These are phyloP conservation scores for Elongisporangium senticosum DNA, from an alignment of 352 stramenopile species.

Conservation along the genomic window DNA sequence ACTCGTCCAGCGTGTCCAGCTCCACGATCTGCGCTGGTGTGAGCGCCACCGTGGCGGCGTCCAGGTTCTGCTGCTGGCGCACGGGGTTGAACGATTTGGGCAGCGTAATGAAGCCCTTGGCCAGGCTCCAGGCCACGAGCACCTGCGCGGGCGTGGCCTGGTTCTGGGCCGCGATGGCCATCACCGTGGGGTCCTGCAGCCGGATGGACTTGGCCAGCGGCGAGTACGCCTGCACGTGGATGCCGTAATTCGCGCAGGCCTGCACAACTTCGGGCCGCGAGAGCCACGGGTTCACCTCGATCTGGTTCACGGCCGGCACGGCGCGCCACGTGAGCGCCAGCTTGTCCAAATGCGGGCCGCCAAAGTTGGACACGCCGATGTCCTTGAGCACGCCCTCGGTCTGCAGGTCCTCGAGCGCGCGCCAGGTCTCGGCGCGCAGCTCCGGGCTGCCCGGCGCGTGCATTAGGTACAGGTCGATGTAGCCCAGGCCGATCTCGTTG, in stretches of 20 bases:
- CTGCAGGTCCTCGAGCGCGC: conserved; percentile 43
- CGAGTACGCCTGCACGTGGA: conserved; percentile 40
- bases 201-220: conserved; percentile 25
- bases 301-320: conserved; percentile 65
- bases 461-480: conserved; percentile 82
- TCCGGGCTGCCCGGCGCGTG: conserved; percentile 42
- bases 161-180: conserved; percentile 18
- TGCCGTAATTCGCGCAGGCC: conserved; percentile 26
- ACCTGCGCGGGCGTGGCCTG: conserved; percentile 31
- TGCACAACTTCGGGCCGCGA: conserved; percentile 31
- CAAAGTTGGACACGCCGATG: conserved; percentile 90
- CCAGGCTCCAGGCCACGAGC: conserved; percentile 35
- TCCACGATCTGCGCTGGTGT: conserved; percentile 13
- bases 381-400: conserved; percentile 54
- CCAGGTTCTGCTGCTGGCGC: conserved; percentile 36
- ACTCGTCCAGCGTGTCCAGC: conserved; percentile 30
- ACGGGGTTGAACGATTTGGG: conserved; percentile 33
- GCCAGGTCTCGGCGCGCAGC: conserved; percentile 38
- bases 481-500: conserved; percentile 45
- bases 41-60: conserved; percentile 20
- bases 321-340: conserved; percentile 41
- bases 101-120: conserved; percentile 41
- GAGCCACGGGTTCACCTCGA: conserved; percentile 62
- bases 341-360: conserved; percentile 66
- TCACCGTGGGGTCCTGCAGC: conserved; percentile 15